A percentile compares a stretch with the other conserved stretches of the same genome.
Conservation (phyloP, 2,329 filamentous ascomycete species). For the Cladosporium sphaerospermum region DNA sequence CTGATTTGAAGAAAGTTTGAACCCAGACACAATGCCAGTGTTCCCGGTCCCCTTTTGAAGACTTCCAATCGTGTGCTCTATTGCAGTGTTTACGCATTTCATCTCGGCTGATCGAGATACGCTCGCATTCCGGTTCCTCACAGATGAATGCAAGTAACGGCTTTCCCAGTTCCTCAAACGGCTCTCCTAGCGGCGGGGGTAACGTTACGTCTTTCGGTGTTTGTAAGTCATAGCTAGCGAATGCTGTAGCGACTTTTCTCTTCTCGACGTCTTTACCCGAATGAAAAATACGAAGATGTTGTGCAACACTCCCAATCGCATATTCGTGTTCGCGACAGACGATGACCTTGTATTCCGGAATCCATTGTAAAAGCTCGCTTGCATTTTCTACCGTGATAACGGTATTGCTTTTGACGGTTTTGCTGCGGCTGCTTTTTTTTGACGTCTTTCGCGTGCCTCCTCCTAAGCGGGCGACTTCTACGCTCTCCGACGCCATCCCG, state of each 20-base stretch:
- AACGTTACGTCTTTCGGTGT: neutral
- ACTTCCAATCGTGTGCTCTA: slow-evolving; percentile 3
- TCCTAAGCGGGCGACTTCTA: neutral
- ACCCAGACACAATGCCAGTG: slow-evolving; percentile 9
- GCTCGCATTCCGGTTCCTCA: neutral
- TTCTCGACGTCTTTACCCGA: neutral
- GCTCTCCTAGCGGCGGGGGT: neutral
- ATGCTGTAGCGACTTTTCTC: neutral
- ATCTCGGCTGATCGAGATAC: neutral
- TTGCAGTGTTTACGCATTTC: neutral
- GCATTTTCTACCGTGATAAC: too few relatives aligned
- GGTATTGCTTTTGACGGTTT: neutral
- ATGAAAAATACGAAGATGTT: neutral
- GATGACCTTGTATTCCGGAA: too few relatives aligned
- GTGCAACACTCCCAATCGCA: too few relatives aligned
- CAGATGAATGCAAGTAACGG: neutral
- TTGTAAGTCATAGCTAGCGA: neutral
- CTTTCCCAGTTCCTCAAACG: neutral
- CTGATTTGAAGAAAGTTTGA: slow-evolving; percentile 15
- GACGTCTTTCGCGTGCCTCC: neutral
- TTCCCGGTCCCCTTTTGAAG: neutral
- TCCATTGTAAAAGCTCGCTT: too few relatives aligned
- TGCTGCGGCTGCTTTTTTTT: neutral
- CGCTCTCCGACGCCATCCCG: neutral
- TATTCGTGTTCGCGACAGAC: too few relatives aligned